phyloP scores from a whole-genome alignment of 768 basidiomycete genomes.

The Termitomyces titanicus region DNA sequence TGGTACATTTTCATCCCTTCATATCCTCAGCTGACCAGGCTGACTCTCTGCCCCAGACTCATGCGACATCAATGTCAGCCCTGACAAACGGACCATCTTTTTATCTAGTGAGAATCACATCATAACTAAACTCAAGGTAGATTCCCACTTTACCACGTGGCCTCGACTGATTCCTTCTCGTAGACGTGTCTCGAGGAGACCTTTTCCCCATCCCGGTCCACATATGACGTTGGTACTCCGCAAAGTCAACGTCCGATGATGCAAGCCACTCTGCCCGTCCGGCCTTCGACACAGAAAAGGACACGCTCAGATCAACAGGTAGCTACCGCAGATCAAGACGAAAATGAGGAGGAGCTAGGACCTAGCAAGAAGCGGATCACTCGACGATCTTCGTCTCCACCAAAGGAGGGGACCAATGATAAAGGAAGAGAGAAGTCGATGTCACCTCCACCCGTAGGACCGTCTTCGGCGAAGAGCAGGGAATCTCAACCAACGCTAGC shows the following conservation, averaged over 20 bases:
- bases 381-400: not conserved
- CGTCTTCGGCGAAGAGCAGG: not conserved
- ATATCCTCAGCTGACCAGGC: not conserved
- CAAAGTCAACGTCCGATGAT: constrained; percentile 12
- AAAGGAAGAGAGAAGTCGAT: not conserved
- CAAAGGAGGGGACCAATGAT: not conserved
- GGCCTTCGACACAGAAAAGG: constrained; percentile 5
- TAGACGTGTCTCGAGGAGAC: constrained; percentile 64
- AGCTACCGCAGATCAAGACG: not conserved
- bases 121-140: constrained; percentile 73
- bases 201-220: constrained; percentile 71
- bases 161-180: not conserved
- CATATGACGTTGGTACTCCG: constrained; percentile 50
- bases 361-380: constrained; percentile 3
- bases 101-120: constrained; percentile 84
- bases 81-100: constrained; percentile 95
- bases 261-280: constrained; percentile 19
- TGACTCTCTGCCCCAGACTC: constrained; percentile 40
- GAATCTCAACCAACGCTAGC: not conserved
- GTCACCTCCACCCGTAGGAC: not conserved
- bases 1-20: constrained; percentile 40
- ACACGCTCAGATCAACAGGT: not conserved
- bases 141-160: not conserved
- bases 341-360: not conserved
- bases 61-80: constrained; percentile 92